These are phyloP conservation scores for Cucumis sativus DNA, from an alignment of 306 rosid genomes.

Conservation along the genomic window DNA sequence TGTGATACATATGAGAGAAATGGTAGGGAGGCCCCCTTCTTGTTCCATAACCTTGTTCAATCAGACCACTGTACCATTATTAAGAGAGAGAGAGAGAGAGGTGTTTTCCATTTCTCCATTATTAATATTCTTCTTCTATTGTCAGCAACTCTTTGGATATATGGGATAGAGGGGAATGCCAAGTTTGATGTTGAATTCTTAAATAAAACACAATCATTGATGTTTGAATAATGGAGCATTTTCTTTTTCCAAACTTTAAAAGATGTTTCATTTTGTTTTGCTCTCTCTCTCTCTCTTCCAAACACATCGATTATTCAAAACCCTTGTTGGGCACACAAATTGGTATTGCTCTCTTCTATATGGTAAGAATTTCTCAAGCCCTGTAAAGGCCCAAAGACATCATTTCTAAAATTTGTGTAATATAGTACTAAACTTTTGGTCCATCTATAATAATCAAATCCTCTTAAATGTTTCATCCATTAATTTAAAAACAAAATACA, in stretches of 20 bases:
- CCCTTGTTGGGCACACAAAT: not conserved
- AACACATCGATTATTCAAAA: not conserved
- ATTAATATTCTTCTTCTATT: not conserved
- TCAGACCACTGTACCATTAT: not conserved
- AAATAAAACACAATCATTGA: not conserved
- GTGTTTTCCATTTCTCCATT: not conserved
- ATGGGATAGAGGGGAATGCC: not conserved
- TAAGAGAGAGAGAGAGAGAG: conserved; percentile 3
- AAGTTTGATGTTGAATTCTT: not conserved
- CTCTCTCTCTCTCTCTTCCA: not conserved
- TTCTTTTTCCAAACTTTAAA: not conserved
- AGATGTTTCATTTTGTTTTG: not conserved
- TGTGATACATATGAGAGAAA: not conserved
- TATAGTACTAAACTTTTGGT: no score
- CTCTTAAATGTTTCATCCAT: not conserved
- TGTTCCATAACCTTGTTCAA: not conserved
- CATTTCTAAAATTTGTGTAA: no score
- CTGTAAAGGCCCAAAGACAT: not conserved
- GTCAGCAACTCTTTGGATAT: not conserved
- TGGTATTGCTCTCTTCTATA: not conserved
- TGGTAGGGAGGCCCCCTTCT: not conserved
- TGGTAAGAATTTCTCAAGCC: not conserved
- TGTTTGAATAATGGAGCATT: not conserved
- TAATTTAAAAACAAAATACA: not conserved
- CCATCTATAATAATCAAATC: not conserved